These are phyloP conservation scores for Blepharisma undulans DNA, from an alignment of 169 alveolate genomes.

Conservation along the genomic window DNA sequence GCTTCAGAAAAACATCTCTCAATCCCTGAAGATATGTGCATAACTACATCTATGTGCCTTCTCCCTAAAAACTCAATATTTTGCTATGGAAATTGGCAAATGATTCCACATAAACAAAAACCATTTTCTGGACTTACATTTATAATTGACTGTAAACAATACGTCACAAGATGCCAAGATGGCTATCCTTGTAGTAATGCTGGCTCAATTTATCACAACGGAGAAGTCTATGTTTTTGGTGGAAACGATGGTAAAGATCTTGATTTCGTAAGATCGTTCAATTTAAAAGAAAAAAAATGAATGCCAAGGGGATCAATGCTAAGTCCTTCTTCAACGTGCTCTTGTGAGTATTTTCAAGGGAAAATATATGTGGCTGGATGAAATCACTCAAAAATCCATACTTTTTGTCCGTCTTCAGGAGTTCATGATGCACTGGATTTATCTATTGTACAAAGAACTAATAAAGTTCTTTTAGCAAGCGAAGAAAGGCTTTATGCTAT, in stretches of 20 bases:
- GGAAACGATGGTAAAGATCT: background rate
- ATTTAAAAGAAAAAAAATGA: background rate
- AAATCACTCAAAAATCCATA: background rate
- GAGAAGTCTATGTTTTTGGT: background rate
- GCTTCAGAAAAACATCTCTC: background rate
- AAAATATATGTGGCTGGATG: background rate
- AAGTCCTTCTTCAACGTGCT: background rate
- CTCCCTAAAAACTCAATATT: background rate
- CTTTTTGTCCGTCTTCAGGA: background rate
- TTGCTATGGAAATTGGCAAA: background rate
- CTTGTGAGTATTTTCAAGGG: background rate
- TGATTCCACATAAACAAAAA: background rate
- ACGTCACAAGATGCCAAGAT: background rate
- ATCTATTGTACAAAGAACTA: background rate
- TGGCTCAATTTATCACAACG: background rate
- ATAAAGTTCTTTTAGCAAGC: background rate
- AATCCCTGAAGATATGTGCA: background rate
- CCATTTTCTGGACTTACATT: background rate
- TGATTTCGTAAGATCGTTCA: background rate
- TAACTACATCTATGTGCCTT: background rate
- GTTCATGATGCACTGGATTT: background rate
- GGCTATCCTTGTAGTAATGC: background rate
- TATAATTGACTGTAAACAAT: background rate
- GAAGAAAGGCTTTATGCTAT: background rate
- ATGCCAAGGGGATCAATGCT: background rate